Evolutionary conservation across 805 yeast species (phyloP).

Genomic region (Soucietia sequanensis): DNA sequence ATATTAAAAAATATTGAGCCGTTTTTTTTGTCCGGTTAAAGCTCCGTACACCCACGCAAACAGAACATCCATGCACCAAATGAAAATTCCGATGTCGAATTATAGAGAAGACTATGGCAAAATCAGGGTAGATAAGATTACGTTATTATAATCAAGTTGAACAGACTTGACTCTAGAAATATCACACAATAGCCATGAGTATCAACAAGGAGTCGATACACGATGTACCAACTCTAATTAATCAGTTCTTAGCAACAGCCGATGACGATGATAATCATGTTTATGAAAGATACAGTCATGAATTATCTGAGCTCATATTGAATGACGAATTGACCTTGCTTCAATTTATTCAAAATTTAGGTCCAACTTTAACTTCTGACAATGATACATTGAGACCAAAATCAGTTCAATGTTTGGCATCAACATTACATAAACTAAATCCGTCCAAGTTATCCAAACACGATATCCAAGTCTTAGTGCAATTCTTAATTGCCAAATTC

Average conservation of each 20-base stretch:
- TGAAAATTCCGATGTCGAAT: too few relatives aligned
- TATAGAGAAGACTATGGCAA: too few relatives aligned
- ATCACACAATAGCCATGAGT: too few relatives aligned
- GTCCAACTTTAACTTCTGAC: constrained; percentile 62
- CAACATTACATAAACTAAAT: constrained; percentile 27
- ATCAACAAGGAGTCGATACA: constrained; percentile 6
- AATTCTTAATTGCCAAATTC: constrained; percentile 64
- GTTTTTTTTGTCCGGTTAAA: too few relatives aligned
- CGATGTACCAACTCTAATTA: constrained; percentile 27
- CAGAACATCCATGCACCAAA: too few relatives aligned
- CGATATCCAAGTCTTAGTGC: constrained; percentile 49
- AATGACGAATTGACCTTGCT: constrained; percentile 36
- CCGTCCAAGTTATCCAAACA: constrained; percentile 32
- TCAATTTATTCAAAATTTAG: constrained; percentile 55
- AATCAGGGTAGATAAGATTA: too few relatives aligned
- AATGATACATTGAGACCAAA: constrained; percentile 51
- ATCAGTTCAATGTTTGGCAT: constrained; percentile 41
- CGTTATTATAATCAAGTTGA: too few relatives aligned
- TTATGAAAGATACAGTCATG: constrained; percentile 13
- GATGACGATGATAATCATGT: constrained; percentile 19
- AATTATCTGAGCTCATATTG: constrained; percentile 22
- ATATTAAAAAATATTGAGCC: too few relatives aligned
- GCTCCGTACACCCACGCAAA: too few relatives aligned
- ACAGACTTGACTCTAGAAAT: too few relatives aligned
- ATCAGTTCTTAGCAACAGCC: constrained; percentile 35